Percentiles rank a stretch among this genome's conserved stretches.
Conservation (phyloP, 2,329 filamentous ascomycete genomes). For the Aspergillus sp. region DNA sequence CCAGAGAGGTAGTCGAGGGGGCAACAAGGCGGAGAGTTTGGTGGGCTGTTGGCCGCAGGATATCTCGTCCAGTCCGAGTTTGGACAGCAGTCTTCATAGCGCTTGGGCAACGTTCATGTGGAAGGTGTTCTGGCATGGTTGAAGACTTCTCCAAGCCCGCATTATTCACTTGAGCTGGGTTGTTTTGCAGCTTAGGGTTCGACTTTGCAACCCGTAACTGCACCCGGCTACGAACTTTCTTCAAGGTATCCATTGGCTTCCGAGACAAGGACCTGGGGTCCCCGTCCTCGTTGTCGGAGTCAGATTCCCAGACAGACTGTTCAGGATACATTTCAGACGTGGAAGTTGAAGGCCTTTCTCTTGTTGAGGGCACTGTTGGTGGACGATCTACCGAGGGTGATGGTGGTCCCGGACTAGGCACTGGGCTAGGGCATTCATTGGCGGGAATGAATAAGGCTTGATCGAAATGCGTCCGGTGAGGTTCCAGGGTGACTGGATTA, state of each 20-base stretch:
- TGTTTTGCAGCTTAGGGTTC: slow-evolving; percentile 32
- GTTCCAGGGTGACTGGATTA: slow-evolving; percentile 40
- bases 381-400: slow-evolving; percentile 33
- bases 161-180: slow-evolving; percentile 16
- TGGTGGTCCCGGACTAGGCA: slow-evolving; percentile 32
- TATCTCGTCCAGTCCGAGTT: slow-evolving; percentile 26
- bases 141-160: slow-evolving; percentile 29
- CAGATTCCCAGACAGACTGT: slow-evolving; percentile 43
- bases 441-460: slow-evolving; percentile 42
- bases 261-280: slow-evolving; percentile 36
- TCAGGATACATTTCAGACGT: slow-evolving; percentile 34
- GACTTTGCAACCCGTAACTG: slow-evolving; percentile 41
- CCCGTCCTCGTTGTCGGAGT: slow-evolving; percentile 37
- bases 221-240: slow-evolving; percentile 41
- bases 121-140: slow-evolving; percentile 27
- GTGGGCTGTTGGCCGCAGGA: slow-evolving; percentile 22
- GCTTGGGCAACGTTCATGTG: slow-evolving; percentile 17
- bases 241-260: slow-evolving; percentile 39
- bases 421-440: slow-evolving; percentile 37
- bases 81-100: slow-evolving; percentile 18
- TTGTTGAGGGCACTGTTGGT: slow-evolving; percentile 25
- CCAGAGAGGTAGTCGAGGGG: slow-evolving; percentile 36
- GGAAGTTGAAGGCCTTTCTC: slow-evolving; percentile 35
- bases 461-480: slow-evolving; percentile 39
- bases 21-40: slow-evolving; percentile 38